Evolutionary conservation across 805 yeast species (phyloP).

Genomic region (Naumovozyma dairenensis): DNA sequence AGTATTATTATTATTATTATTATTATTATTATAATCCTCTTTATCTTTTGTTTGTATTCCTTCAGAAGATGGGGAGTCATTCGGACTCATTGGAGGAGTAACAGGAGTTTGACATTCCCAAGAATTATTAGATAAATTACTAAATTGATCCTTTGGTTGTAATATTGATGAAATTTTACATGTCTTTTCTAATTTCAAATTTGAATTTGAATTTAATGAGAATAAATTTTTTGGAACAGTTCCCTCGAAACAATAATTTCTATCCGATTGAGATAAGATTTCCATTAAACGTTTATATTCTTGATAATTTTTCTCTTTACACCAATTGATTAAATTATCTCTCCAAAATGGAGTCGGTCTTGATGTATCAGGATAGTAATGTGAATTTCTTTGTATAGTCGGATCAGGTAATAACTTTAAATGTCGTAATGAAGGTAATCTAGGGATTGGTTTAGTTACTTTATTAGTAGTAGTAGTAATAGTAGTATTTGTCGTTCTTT

Average conservation of each 20-base stretch:
- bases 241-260: no score
- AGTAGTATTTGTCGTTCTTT: no score
- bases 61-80: not conserved
- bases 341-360: conserved; percentile 26
- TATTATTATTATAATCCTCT: not conserved
- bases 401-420: conserved; percentile 25
- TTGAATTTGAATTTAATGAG: not conserved
- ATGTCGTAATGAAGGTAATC: conserved; percentile 27
- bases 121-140: conserved; percentile 12
- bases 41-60: not conserved
- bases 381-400: conserved; percentile 23
- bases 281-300: conserved; percentile 20
- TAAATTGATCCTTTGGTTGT: conserved; percentile 24
- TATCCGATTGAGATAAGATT: conserved; percentile 4
- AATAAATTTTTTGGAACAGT: not conserved
- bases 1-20: not conserved
- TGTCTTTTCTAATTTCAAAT: no score
- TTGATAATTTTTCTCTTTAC: conserved; percentile 25
- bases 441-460: no score
- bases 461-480: not conserved
- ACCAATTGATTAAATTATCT: conserved; percentile 25
- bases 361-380: conserved; percentile 29
- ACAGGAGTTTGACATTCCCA: conserved; percentile 15
- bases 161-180: conserved; percentile 22
- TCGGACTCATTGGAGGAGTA: conserved; percentile 28